phyloP scores from a whole-genome alignment of 768 basidiomycete species.

The Lentinus brumalis region DNA sequence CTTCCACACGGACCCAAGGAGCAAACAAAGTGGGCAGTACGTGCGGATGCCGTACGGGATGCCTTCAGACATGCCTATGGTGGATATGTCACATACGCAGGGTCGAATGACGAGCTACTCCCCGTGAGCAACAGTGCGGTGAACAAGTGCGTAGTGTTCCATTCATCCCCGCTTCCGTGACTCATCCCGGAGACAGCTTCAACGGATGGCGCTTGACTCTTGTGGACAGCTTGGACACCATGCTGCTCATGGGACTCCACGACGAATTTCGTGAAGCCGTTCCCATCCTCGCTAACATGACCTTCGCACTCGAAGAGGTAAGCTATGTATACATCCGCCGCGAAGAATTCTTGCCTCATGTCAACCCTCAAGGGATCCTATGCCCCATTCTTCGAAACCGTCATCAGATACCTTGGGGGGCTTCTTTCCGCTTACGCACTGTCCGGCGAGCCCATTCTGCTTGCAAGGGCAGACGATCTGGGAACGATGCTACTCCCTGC shows the following conservation, averaged over 20 bases:
- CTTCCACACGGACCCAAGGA: neutral
- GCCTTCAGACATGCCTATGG: constrained; percentile 70
- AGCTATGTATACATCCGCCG: constrained; percentile 31
- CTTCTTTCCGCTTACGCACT: constrained; percentile 83
- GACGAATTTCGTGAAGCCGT: constrained; percentile 71
- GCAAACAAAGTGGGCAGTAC: constrained; percentile 47
- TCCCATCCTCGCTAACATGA: constrained; percentile 48
- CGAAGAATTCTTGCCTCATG: neutral
- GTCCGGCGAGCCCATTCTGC: constrained; percentile 59
- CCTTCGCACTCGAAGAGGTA: constrained; percentile 47
- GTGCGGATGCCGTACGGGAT: constrained; percentile 57
- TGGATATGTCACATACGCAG: constrained; percentile 62
- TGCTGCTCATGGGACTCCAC: constrained; percentile 77
- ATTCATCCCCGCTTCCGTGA: neutral
- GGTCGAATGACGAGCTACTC: constrained; percentile 60
- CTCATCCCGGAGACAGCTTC: constrained; percentile 46
- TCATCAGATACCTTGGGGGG: constrained; percentile 88
- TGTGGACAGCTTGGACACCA: constrained; percentile 84
- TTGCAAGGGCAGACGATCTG: constrained; percentile 77
- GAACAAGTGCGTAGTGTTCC: constrained; percentile 48
- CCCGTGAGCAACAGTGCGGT: constrained; percentile 50
- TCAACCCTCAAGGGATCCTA: constrained; percentile 30
- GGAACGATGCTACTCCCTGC: constrained; percentile 70
- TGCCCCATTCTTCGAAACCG: constrained; percentile 76
- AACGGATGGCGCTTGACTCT: constrained; percentile 81